Evolutionary conservation across 345 rosid species (phyloP), one percentile per base, ranked within the genome.

Genomic region (Euphorbia tirucalli): DNA sequence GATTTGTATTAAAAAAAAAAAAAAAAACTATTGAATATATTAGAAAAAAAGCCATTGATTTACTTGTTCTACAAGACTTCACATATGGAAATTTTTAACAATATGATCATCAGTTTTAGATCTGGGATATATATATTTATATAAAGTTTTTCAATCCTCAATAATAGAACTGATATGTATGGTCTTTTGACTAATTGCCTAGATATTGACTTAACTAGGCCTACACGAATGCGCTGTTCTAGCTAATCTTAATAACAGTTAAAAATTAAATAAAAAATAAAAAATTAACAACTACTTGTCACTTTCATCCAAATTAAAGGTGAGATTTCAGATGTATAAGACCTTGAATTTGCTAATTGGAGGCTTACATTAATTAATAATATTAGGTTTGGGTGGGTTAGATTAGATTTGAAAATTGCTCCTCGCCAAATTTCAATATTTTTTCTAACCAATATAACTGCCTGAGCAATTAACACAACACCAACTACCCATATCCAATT

Each of bases 371-470:
- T 1, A 43, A 21, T 52, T 64, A 1, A 1, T 41, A 77, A 22
- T n/a, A n/a, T n/a, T 63, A 63, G 46, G 66, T 19, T 68, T 75
- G 74, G 81, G 81, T 77, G 77, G 32, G 78, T n/a, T n/a, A n/a
- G n/a, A n/a, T 73, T 75, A 48, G 82, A 79, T 75, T 72, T 10
- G 75, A 72, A 18, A 28, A 59, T 72, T 72, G 46, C 71, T 39
- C 30, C 1, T 48, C 32, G 39, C 80, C 74, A 48, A 31, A 16
- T 13, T 61, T 8, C 54, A 48, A 18, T 48, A 14, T 48, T 14
- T n/a, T n/a, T n/a, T n/a, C n/a, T n/a, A n/a, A n/a, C n/a, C n/a
- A n/a, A n/a, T n/a, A n/a, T n/a, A n/a, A n/a, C n/a, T n/a, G n/a
- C n/a, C n/a, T n/a, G n/a, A n/a, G n/a, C n/a, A n/a, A n/a, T n/a